Percentiles rank a stretch among this genome's conserved stretches.
Evolutionary conservation across 306 rosid genomes (phyloP).

Genomic region (Castanea sativa): DNA sequence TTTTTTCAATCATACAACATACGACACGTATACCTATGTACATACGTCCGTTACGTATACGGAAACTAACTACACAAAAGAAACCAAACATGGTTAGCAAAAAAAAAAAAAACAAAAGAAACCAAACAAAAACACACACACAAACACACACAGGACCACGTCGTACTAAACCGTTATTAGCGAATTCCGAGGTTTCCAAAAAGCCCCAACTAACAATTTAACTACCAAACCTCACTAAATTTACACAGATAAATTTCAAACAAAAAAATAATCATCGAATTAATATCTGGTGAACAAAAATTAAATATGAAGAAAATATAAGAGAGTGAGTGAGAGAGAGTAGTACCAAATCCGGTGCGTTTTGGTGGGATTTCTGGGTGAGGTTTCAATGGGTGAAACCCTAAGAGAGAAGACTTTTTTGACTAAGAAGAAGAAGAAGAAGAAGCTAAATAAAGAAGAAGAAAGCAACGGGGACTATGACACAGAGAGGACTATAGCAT

Average conservation of each 20-base stretch:
- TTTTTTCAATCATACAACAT: no score
- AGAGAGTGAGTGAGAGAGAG: not conserved
- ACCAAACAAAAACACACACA: no score
- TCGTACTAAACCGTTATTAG: not conserved
- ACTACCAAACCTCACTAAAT: not conserved
- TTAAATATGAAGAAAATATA: not conserved
- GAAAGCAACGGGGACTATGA: not conserved
- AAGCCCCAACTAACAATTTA: not conserved
- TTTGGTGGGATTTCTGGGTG: not conserved
- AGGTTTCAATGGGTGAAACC: conserved; percentile 8
- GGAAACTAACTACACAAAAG: no score
- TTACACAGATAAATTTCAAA: not conserved
- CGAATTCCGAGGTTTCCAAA: conserved; percentile 6
- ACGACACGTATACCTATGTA: no score
- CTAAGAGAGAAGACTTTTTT: conserved; percentile 5
- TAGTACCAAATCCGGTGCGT: conserved; percentile 10
- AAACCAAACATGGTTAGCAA: no score
- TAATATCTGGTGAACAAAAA: not conserved
- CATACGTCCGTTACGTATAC: no score
- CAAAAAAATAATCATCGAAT: not conserved
- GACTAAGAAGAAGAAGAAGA: not conserved
- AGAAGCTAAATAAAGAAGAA: not conserved
- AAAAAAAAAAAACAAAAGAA: no score
- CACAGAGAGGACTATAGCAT: not conserved
- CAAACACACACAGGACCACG: not conserved